Base-by-base conservation (phyloP, 192 early-diverging fungal genomes). In the Mortierella hygrophila region DNA sequence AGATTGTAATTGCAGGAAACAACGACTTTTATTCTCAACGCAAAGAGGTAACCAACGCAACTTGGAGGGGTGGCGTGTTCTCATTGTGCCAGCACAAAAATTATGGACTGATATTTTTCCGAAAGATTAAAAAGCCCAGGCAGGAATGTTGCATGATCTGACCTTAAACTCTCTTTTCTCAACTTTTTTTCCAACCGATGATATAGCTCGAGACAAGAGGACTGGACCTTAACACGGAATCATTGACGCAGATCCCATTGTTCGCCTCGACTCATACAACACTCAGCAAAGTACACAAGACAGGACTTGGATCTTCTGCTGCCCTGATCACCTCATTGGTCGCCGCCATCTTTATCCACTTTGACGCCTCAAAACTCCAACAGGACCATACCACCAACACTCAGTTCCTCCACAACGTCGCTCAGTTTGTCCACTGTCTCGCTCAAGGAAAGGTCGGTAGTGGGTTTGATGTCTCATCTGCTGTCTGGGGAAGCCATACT, bases 21-120 rank as follows among this genome's bases (percentile, higher is more conserved):
- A 99, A 99, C 82, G 99, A 99, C 88, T 99, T 99, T 88, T 99
- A 99, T 88, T 99, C 99, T 20, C 98, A 99, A 90, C 91, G 94
- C n/a, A 92, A 91, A 26, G 93, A 96, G 93, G 93, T 78, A 60
- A 32, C 15, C 21, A 32, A 2, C 37, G 55, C 18, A 0, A 4
- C 76, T 32, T 52, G 10, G 40, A 29, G 11, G 26, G 8, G n/a
- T 57, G 55, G 55, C 55, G 55, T 26, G 55, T 3, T 57, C 6
- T 26, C n/a, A 32, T 65, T 65, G 8, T 29, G 11, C 29, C 4
- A 52, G 49, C 7, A 40, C 2, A 32, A n/a, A 52, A 63, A 65
- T 44, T 21, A 6, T 80, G 46, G 46, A 8, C 38, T 42, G 40
- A 73, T 13, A 21, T 10, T 40, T 13, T n/a, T 55, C 44, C 23